Evolutionary conservation across 768 basidiomycete genomes (phyloP).

Genomic region (Dioszegia crocea): DNA sequence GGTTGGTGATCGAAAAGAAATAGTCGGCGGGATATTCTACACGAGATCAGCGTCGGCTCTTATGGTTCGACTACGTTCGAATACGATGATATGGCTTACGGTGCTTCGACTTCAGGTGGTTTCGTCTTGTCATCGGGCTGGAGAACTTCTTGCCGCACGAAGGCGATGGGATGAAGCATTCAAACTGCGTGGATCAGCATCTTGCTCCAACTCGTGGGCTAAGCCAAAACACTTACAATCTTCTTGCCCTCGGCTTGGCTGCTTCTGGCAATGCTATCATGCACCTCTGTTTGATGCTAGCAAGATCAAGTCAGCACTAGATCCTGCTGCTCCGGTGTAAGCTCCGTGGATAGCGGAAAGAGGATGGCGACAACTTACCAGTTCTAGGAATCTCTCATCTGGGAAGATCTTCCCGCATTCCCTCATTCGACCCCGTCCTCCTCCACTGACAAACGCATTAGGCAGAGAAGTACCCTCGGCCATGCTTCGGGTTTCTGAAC

Average conservation of each 20-base stretch:
- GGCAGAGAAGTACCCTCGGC: conserved; percentile 12
- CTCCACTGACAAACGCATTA: conserved; percentile 21
- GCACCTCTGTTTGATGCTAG: conserved; percentile 61
- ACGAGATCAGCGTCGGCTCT: background rate
- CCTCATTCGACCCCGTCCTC: conserved; percentile 16
- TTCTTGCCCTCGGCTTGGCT: conserved; percentile 76
- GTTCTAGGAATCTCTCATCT: conserved; percentile 67
- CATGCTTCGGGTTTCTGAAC: background rate
- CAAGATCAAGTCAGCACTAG: background rate
- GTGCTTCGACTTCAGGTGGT: conserved; percentile 77
- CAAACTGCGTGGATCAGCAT: conserved; percentile 57
- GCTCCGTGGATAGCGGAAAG: background rate
- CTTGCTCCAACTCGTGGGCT: no score
- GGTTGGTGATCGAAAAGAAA: conserved; percentile 87
- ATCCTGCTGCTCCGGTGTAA: background rate
- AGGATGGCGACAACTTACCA: conserved; percentile 58
- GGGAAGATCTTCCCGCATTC: conserved; percentile 80
- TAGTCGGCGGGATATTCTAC: conserved; percentile 75
- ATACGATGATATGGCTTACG: conserved; percentile 17
- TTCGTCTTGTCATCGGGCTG: conserved; percentile 69
- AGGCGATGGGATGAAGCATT: conserved; percentile 63
- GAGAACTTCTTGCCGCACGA: conserved; percentile 58
- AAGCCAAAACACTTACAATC: conserved; percentile 56
- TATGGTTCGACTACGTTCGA: no score
- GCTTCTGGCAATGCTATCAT: conserved; percentile 76